phyloP scores from a whole-genome alignment of 164 flowering plant species.

The Nymphaea colorata region DNA sequence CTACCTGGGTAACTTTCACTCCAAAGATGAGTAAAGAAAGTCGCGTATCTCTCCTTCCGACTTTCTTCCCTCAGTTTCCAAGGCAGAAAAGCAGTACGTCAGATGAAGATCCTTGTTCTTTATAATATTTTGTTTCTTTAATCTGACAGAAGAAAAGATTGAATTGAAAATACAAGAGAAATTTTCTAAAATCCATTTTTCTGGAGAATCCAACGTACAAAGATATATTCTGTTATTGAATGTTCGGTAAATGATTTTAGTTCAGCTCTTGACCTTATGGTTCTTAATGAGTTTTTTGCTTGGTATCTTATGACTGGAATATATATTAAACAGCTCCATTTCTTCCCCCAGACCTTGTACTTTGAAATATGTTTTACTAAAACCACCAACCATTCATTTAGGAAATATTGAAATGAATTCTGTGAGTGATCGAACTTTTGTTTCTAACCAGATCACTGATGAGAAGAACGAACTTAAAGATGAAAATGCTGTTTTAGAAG shows the following conservation, averaged over 20 bases:
- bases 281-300: not conserved
- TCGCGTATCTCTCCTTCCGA: too few relatives aligned
- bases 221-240: not conserved
- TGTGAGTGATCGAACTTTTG: not conserved
- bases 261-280: not conserved
- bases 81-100: not conserved
- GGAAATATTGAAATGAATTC: not conserved
- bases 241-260: too few relatives aligned
- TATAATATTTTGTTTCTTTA: not conserved
- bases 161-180: not conserved
- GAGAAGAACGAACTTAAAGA: slow-evolving; percentile 51
- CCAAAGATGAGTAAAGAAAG: too few relatives aligned
- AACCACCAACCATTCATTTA: not conserved
- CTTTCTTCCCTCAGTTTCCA: too few relatives aligned
- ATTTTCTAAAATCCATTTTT: not conserved
- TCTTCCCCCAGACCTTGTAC: not conserved
- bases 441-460: slow-evolving; percentile 21
- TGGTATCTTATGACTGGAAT: not conserved
- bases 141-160: not conserved
- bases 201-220: not conserved
- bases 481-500: slow-evolving; percentile 33
- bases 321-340: not conserved
- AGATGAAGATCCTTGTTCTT: not conserved
- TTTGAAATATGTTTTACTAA: not conserved
- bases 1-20: too few relatives aligned